A percentile compares a stretch with the other conserved stretches of the same genome.
These are phyloP conservation scores for Punctularia strigosozonata DNA, from an alignment of 768 basidiomycete genomes.

Conservation along the genomic window DNA sequence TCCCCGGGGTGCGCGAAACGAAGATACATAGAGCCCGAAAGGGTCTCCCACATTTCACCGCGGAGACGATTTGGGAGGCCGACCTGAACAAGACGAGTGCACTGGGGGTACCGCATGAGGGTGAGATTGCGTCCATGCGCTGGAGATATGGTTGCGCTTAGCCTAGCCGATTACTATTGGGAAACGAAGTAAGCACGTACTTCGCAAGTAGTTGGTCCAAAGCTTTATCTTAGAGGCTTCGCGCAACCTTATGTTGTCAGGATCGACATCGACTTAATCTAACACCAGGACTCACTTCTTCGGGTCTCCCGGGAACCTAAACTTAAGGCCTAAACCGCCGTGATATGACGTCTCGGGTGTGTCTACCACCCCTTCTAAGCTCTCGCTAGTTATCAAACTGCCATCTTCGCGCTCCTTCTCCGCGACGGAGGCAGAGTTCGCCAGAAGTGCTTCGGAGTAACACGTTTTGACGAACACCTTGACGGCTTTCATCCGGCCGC, in stretches of 20 bases:
- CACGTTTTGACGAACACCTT: constrained; percentile 87
- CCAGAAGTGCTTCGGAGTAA: constrained; percentile 84
- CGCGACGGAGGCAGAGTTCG: constrained; percentile 47
- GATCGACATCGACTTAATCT: neutral
- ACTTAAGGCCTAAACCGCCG: constrained; percentile 69
- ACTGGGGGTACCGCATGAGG: constrained; percentile 89
- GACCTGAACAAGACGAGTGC: constrained; percentile 94
- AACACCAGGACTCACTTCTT: constrained; percentile 52
- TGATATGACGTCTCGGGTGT: constrained; percentile 49
- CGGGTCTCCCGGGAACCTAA: constrained; percentile 87
- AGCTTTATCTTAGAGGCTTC: constrained; percentile 93
- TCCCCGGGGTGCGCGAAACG: constrained; percentile 79
- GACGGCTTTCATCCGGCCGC: constrained; percentile 87
- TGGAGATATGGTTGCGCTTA: constrained; percentile 25
- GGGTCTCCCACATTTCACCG: constrained; percentile 97
- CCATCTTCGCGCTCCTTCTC: constrained; percentile 45
- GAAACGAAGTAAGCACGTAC: constrained; percentile 28
- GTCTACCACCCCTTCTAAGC: no score
- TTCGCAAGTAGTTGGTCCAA: constrained; percentile 79
- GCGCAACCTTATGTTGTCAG: constrained; percentile 40
- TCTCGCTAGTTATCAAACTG: no score
- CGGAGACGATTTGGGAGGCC: constrained; percentile 90
- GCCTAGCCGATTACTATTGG: neutral
- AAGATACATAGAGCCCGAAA: constrained; percentile 88
- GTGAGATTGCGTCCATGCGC: constrained; percentile 94